Evolutionary conservation across 2,329 filamentous ascomycete species (phyloP).

Genomic region (Rhynchosporium agropyri): DNA sequence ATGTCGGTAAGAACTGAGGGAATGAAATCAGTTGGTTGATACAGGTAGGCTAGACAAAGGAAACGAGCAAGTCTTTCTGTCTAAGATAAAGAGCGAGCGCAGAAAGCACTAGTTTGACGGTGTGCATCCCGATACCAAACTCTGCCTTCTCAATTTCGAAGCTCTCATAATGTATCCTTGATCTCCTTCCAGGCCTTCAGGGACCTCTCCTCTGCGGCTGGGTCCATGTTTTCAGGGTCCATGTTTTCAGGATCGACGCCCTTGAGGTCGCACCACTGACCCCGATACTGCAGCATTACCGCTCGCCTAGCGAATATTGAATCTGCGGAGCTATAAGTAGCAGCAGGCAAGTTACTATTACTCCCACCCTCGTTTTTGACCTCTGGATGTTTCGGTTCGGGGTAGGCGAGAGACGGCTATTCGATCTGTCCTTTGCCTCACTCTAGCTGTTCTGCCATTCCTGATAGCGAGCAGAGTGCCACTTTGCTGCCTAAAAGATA

Average conservation of each 20-base stretch:
- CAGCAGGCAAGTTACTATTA: neutral
- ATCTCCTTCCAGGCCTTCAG: slow-evolving; percentile 6
- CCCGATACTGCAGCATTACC: slow-evolving; percentile 1
- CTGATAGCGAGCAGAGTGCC: neutral
- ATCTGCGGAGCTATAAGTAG: neutral
- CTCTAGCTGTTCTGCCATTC: slow-evolving; percentile 2
- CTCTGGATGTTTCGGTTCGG: neutral
- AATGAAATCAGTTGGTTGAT: slow-evolving; percentile 2
- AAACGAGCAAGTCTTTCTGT: slow-evolving; percentile 5
- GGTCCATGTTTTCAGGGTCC: no score
- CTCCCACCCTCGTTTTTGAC: neutral
- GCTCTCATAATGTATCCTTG: slow-evolving; percentile 7
- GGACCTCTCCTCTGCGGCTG: neutral
- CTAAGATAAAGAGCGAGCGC: neutral
- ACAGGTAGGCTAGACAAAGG: slow-evolving; percentile 5
- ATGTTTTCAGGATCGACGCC: neutral
- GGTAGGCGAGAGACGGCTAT: neutral
- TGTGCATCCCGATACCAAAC: neutral
- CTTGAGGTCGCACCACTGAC: neutral
- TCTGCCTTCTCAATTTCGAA: slow-evolving; percentile 3
- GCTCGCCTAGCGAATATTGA: neutral
- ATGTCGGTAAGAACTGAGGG: slow-evolving; percentile 6
- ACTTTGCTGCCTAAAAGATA: slow-evolving; percentile 8
- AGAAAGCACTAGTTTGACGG: neutral
- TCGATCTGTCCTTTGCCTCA: slow-evolving; percentile 3